Evolutionary conservation across 2,329 filamentous ascomycete genomes (phyloP).

Genomic region (Orbilia blumenaviensis): DNA sequence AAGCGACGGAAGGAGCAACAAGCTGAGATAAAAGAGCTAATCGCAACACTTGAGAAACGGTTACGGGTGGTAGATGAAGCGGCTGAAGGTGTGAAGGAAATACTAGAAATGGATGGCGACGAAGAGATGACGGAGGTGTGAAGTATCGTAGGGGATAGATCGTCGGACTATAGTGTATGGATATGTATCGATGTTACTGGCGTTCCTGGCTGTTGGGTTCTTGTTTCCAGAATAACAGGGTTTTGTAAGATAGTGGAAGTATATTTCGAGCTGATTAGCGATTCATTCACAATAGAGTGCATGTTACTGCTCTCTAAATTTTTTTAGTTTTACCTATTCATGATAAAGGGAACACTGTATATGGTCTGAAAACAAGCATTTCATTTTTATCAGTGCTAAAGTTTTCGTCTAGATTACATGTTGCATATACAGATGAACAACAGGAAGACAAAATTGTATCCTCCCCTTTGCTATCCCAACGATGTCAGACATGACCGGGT

Average conservation of each 20-base stretch:
- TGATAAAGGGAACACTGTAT: neutral
- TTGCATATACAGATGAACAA: conserved; percentile 24
- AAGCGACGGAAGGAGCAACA: conserved; percentile 27
- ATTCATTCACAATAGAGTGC: neutral
- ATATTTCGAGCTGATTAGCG: neutral
- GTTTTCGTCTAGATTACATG: conserved; percentile 55
- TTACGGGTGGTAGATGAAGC: conserved; percentile 33
- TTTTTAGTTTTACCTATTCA: neutral
- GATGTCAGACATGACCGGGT: conserved; percentile 51
- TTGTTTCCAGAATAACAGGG: neutral
- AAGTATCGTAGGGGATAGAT: neutral
- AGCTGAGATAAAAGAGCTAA: conserved; percentile 26
- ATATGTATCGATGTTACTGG: neutral
- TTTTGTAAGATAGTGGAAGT: neutral
- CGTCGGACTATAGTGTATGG: neutral
- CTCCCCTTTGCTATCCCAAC: conserved; percentile 19
- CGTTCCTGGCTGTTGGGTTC: neutral
- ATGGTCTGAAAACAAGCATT: conserved; percentile 53
- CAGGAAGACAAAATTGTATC: neutral
- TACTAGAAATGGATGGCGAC: conserved; percentile 37
- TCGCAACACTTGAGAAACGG: conserved; percentile 31
- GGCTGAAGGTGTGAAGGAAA: conserved; percentile 58
- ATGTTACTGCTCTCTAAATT: neutral
- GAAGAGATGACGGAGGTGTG: conserved; percentile 25
- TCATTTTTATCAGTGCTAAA: conserved; percentile 30